Conservation (phyloP, 495 filamentous ascomycete species). For the Acidiella bohemica region DNA sequence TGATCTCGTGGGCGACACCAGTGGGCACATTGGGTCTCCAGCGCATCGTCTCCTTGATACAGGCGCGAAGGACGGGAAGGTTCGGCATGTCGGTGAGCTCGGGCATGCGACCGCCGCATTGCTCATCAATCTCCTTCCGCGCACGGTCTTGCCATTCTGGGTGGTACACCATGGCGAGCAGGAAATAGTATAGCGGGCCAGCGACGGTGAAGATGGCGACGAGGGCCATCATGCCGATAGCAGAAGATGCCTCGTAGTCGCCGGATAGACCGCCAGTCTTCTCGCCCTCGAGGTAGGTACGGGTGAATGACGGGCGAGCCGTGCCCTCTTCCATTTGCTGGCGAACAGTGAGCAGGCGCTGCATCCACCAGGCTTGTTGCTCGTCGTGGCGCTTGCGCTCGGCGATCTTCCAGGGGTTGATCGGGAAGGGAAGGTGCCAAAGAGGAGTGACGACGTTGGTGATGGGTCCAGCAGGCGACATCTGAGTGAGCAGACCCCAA, state of each 20-base stretch:
- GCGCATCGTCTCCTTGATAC: slow-evolving; percentile 46
- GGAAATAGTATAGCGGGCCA: slow-evolving; percentile 15
- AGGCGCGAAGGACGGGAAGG: slow-evolving; percentile 32
- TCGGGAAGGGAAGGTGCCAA: slow-evolving; percentile 24
- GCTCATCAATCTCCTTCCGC: slow-evolving; percentile 15
- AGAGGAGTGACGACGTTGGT: slow-evolving; percentile 29
- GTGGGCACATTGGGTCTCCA: slow-evolving; percentile 34
- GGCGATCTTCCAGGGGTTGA: slow-evolving; percentile 28
- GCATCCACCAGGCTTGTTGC: slow-evolving; percentile 28
- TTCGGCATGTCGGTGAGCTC: slow-evolving; percentile 25
- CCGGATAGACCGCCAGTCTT: slow-evolving; percentile 15
- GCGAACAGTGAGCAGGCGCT: slow-evolving; percentile 13
- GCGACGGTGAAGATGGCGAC: slow-evolving; percentile 21
- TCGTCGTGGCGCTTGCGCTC: slow-evolving; percentile 26
- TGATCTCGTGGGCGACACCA: slow-evolving; percentile 16
- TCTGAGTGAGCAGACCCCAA: slow-evolving; percentile 29
- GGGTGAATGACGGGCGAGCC: slow-evolving; percentile 22
- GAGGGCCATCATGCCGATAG: slow-evolving; percentile 20
- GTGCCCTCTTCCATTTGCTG: slow-evolving; percentile 18
- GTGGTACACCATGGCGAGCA: slow-evolving; percentile 17
- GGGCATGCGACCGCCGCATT: slow-evolving; percentile 19
- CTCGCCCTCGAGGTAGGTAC: slow-evolving; percentile 15
- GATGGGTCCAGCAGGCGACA: slow-evolving; percentile 30
- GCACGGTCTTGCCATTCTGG: slow-evolving; percentile 16
- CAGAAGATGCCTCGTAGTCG: slow-evolving; percentile 17